A percentile compares a stretch with the other conserved stretches of the same genome.
Evolutionary conservation across 2,329 filamentous ascomycete genomes (phyloP).

Genomic region (Colletotrichum scovillei): DNA sequence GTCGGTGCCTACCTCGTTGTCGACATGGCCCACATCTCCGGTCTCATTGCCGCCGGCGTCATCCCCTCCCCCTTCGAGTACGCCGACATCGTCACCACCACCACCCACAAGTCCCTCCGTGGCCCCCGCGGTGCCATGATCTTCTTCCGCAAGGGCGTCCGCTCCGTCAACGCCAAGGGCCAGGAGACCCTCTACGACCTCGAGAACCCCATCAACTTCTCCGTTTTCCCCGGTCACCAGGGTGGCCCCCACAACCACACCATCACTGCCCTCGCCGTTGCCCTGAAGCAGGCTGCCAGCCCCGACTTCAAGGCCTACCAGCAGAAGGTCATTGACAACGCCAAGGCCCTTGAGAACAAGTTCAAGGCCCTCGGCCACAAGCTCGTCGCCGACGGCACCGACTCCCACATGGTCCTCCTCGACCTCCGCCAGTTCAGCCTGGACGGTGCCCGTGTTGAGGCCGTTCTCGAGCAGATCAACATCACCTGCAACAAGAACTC

Average conservation of each 20-base stretch:
- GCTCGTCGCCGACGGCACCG: constrained; percentile 93
- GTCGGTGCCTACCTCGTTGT: constrained; percentile 95
- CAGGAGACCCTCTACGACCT: constrained; percentile 93
- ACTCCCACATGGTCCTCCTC: constrained; percentile 96
- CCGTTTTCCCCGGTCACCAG: constrained; percentile 98
- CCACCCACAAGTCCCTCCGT: constrained; percentile 98
- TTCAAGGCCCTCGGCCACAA: constrained; percentile 92
- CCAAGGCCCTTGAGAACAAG: constrained; percentile 87
- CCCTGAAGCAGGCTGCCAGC: constrained; percentile 90
- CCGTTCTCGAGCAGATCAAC: constrained; percentile 96
- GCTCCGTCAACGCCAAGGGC: constrained; percentile 90
- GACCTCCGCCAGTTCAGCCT: constrained; percentile 89
- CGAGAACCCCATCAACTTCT: constrained; percentile 97
- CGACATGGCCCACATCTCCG: constrained; percentile 99
- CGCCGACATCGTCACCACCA: constrained; percentile 97
- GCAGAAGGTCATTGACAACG: constrained; percentile 90
- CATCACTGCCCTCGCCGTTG: constrained; percentile 95
- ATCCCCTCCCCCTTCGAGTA: constrained; percentile 93
- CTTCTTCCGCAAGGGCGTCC: constrained; percentile 98
- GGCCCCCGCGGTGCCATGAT: constrained; percentile 99
- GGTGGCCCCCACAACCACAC: constrained; percentile 99
- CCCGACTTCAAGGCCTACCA: constrained; percentile 96
- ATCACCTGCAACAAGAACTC: constrained; percentile 99
- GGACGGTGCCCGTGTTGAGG: constrained; percentile 95
- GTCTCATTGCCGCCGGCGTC: constrained; percentile 91